Evolutionary conservation across 2,329 filamentous ascomycete genomes (phyloP).

Genomic region (Cylindrodendrum hubeiense): DNA sequence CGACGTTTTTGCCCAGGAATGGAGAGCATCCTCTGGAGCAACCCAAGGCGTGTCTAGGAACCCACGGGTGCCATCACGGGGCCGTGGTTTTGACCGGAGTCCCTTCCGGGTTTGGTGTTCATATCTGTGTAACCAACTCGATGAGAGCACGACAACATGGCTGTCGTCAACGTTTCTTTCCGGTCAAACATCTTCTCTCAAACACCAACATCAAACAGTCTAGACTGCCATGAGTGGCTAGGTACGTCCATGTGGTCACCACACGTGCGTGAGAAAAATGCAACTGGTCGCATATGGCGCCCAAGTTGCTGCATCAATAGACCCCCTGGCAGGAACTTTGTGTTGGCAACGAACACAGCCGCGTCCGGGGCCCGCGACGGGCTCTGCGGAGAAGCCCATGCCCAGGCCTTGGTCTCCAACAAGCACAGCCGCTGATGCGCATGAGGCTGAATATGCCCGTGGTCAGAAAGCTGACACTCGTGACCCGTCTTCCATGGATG

Average conservation of each 20-base stretch:
- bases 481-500: slow-evolving; percentile 18
- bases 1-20: neutral
- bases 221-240: neutral
- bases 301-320: slow-evolving; percentile 6
- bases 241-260: slow-evolving; percentile 18
- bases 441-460: slow-evolving; percentile 13
- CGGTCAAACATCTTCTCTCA: neutral
- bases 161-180: slow-evolving; percentile 18
- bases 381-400: slow-evolving; percentile 12
- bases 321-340: slow-evolving; percentile 1
- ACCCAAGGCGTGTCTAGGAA: neutral
- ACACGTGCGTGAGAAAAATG: slow-evolving; percentile 21
- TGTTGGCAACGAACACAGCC: slow-evolving; percentile 13
- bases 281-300: slow-evolving; percentile 16
- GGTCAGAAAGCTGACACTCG: slow-evolving; percentile 21
- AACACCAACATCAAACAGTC: neutral
- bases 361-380: slow-evolving; percentile 17
- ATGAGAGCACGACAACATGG: neutral
- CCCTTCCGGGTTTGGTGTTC: slow-evolving; percentile 8
- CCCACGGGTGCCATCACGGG: slow-evolving; percentile 1
- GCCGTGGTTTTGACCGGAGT: slow-evolving; percentile 1
- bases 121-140: slow-evolving; percentile 6
- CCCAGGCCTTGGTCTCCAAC: slow-evolving; percentile 9
- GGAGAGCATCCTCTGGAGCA: neutral
- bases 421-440: slow-evolving; percentile 16